phyloP scores from a whole-genome alignment of 2,329 filamentous ascomycete species.

The Pseudogymnoascus sp. region DNA sequence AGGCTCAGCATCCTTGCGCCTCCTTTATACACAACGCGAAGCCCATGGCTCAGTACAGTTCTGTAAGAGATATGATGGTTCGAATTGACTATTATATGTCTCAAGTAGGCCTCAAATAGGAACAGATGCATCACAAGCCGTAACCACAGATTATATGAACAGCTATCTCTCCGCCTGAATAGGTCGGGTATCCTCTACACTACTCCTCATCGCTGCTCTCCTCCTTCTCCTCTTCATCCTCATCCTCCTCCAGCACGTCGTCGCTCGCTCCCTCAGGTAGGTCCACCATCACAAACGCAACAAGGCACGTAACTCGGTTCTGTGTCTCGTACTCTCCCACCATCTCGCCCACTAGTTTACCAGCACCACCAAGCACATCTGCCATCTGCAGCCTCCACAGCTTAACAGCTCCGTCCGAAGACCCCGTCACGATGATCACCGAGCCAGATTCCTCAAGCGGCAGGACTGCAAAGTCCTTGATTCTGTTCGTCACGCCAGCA shows the following conservation, averaged over 20 bases:
- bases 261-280: constrained; percentile 53
- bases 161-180: background rate
- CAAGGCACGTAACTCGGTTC: constrained; percentile 82
- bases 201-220: constrained; percentile 16
- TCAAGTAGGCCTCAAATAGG: background rate
- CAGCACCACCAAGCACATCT: constrained; percentile 31
- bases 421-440: constrained; percentile 60
- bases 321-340: constrained; percentile 76
- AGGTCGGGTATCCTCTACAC: constrained; percentile 2
- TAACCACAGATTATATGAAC: background rate
- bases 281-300: constrained; percentile 76
- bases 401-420: constrained; percentile 79
- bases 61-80: background rate
- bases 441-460: constrained; percentile 41
- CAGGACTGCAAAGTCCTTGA: constrained; percentile 78
- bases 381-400: constrained; percentile 57
- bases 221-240: constrained; percentile 21
- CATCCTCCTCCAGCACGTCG: constrained; percentile 19
- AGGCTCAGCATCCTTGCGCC: background rate
- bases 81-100: background rate
- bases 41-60: background rate
- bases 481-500: constrained; percentile 57
- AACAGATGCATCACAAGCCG: background rate
- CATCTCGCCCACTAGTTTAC: constrained; percentile 39
- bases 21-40: background rate